Evolutionary conservation across 2,329 filamentous ascomycete genomes (phyloP).

Genomic region (Lachnellula suecica): DNA sequence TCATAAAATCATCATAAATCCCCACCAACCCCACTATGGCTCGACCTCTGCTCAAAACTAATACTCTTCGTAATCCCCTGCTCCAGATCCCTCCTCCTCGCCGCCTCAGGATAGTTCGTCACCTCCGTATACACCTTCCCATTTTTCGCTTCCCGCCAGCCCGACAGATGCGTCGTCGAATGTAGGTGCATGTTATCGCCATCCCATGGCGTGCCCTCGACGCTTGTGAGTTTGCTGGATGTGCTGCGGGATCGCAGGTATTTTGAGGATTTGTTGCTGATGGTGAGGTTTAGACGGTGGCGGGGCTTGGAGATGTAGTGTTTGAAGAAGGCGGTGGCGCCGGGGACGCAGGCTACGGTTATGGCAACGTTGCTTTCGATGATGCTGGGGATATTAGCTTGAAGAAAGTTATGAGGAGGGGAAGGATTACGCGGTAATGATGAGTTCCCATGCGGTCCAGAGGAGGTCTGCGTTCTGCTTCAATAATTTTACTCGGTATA

Average conservation of each 20-base stretch:
- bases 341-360: conserved; percentile 10
- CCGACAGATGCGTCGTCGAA: background rate
- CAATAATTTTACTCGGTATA: conserved; percentile 4
- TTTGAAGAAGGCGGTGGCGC: conserved; percentile 6
- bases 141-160: background rate
- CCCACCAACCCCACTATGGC: background rate
- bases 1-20: too few species aligned
- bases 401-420: background rate
- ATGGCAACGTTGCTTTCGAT: conserved; percentile 10
- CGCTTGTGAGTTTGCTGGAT: background rate
- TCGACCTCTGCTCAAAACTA: background rate
- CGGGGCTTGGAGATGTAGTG: background rate
- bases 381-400: background rate
- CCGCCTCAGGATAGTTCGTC: background rate
- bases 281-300: background rate
- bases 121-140: background rate
- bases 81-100: background rate
- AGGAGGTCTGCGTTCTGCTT: background rate
- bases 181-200: background rate
- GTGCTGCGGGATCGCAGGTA: background rate
- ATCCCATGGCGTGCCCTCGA: background rate
- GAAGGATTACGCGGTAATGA: background rate
- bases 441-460: conserved; percentile 1
- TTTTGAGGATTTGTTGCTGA: background rate
- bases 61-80: background rate